Evolutionary conservation across 1,139 yeast genomes (phyloP).

Genomic region (Magnusiomyces fungicola): DNA sequence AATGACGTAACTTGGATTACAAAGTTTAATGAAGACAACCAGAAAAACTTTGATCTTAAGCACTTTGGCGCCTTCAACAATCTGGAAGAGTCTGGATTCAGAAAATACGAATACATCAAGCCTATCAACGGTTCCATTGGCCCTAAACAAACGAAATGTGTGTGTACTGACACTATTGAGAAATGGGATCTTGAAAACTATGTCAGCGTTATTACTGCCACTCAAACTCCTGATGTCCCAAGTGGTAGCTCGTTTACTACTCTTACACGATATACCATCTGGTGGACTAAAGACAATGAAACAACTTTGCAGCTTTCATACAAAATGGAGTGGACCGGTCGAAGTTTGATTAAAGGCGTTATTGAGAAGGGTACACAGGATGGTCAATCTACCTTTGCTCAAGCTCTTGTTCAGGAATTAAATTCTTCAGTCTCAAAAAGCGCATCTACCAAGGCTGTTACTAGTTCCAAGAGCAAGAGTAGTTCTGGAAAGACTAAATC

Average conservation of each 20-base stretch:
- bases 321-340: slow-evolving; percentile 82
- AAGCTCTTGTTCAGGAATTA: slow-evolving; percentile 51
- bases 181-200: slow-evolving; percentile 51
- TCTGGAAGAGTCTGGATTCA: slow-evolving; percentile 32
- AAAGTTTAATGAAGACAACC: slow-evolving; percentile 49
- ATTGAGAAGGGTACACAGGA: slow-evolving; percentile 88
- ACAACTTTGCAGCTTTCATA: slow-evolving; percentile 63
- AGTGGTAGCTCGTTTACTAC: slow-evolving; percentile 79
- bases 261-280: slow-evolving; percentile 52
- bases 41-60: slow-evolving; percentile 63
- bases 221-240: slow-evolving; percentile 92
- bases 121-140: slow-evolving; percentile 83
- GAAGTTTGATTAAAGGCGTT: slow-evolving; percentile 85
- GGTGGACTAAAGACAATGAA: slow-evolving; percentile 70
- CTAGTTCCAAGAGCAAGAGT: slow-evolving; percentile 21
- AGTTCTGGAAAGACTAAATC: slow-evolving; percentile 5
- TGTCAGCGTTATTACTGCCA: slow-evolving; percentile 56
- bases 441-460: slow-evolving; percentile 26
- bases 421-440: slow-evolving; percentile 40
- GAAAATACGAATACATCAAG: slow-evolving; percentile 67
- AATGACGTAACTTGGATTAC: slow-evolving; percentile 53
- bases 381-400: slow-evolving; percentile 75
- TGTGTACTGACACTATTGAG: slow-evolving; percentile 63
- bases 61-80: slow-evolving; percentile 47
- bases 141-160: slow-evolving; percentile 87